Evolutionary conservation across 129 eudicot species (phyloP).

Genomic region (Saposhnikovia divaricata): DNA sequence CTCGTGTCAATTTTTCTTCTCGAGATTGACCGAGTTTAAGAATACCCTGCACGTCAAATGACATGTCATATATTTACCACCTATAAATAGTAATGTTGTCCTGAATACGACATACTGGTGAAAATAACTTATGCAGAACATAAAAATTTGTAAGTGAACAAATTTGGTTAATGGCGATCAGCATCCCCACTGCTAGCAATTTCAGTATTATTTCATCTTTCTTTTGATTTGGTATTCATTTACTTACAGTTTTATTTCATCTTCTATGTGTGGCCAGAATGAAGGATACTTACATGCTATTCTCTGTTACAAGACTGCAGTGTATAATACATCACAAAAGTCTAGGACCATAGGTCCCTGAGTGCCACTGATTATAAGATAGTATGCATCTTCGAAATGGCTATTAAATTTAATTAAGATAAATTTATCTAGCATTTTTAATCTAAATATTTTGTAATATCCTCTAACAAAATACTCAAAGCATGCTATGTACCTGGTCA

Average conservation of each 20-base stretch:
- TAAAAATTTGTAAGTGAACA: neutral
- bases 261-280: neutral
- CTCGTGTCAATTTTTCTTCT: constrained; percentile 73
- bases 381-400: neutral
- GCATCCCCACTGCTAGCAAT: neutral
- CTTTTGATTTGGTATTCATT: neutral
- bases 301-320: neutral
- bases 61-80: neutral
- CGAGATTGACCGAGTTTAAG: constrained; percentile 72
- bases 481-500: constrained; percentile 62
- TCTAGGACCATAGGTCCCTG: neutral
- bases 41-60: constrained; percentile 52
- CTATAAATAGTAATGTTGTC: neutral
- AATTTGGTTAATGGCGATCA: neutral
- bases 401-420: no score
- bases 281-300: neutral
- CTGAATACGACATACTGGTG: neutral
- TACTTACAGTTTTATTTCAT: neutral
- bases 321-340: neutral
- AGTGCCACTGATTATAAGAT: neutral
- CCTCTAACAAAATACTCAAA: neutral
- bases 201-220: neutral
- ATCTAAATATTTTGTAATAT: neutral
- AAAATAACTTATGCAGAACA: neutral
- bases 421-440: neutral